A percentile compares a stretch with the other conserved stretches of the same genome.
phyloP scores from a whole-genome alignment of 2,329 filamentous ascomycete species.

The Sporothrix globosa region DNA sequence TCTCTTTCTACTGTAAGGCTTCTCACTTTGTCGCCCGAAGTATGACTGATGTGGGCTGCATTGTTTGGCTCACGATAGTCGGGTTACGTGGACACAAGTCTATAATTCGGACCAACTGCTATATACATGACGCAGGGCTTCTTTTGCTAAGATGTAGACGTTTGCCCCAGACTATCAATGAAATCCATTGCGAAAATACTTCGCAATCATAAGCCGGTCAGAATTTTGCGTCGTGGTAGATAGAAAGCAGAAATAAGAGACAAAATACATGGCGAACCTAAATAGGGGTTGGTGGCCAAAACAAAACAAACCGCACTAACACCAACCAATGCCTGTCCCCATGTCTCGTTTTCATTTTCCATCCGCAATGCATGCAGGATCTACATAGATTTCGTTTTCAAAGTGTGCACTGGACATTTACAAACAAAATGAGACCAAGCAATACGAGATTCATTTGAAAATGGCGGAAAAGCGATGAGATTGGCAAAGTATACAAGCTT shows the following conservation, averaged over 20 bases:
- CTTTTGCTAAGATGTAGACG: no score
- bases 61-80: neutral
- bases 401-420: neutral
- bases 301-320: neutral
- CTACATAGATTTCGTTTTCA: neutral
- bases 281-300: neutral
- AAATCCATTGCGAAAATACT: no score
- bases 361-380: neutral
- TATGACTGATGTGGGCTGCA: neutral
- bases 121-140: neutral
- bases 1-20: neutral
- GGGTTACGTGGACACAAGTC: neutral
- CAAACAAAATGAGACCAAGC: neutral
- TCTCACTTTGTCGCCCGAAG: neutral
- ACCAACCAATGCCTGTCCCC: neutral
- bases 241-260: no score
- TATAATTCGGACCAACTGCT: neutral
- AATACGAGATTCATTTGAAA: neutral
- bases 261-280: neutral
- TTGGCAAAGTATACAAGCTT: neutral
- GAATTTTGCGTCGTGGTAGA: no score
- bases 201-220: no score
- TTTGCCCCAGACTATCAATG: no score
- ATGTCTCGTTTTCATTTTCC: neutral
- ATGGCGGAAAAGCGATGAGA: neutral